Base-by-base conservation (phyloP, 108 stramenopile species). In the Fragilariopsis cylindrus region DNA sequence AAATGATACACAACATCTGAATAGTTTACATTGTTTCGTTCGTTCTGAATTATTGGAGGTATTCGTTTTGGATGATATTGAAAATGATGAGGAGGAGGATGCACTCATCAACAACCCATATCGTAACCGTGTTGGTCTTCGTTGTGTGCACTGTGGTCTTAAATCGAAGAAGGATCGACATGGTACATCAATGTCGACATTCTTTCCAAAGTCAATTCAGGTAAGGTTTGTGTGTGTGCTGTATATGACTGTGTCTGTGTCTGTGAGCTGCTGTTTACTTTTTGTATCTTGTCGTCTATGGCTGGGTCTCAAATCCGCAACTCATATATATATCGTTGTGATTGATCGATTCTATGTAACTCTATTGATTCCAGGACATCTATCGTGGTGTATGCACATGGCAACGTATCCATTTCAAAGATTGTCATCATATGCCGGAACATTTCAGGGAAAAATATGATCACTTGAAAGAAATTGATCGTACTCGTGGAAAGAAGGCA, bases 331-430 rank as follows among this genome's bases (percentile, higher is more conserved):
- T 30, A 30, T 30, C 2, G 30, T 30, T 30, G 30, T 30, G 30
- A 30, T 30, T 30, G 30, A 30, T 30, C 30, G 30, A 30, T 30
- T 30, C 30, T 30, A 2, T 30, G 30, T 2, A 30, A 30, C 30
- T 30, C 30, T 30, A 30, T 30, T 48, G 65, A 19, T 42, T 83
- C 2, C 55, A 79, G 49, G 82, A 83, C 47, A 48, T 83, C 55
- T 83, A 83, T 40, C 69, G 78, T 7, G 48, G 65, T 5, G 82
- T 83, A 4, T 79, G 78, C 47, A 79, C 82, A 54, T 83, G 82
- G 82, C 82, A 80, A 56, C 67, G 87, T 1, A 84, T 88, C 63
- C 90, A 90, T 72, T 88, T 88, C 73, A 76, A 77, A 63, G 50
- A 52, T 9, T 90, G 90, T 71, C 73, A 65, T 2, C 67, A 85